Evolutionary conservation across 1,139 yeast genomes (phyloP).

Genomic region (Scheffersomyces lignicola): DNA sequence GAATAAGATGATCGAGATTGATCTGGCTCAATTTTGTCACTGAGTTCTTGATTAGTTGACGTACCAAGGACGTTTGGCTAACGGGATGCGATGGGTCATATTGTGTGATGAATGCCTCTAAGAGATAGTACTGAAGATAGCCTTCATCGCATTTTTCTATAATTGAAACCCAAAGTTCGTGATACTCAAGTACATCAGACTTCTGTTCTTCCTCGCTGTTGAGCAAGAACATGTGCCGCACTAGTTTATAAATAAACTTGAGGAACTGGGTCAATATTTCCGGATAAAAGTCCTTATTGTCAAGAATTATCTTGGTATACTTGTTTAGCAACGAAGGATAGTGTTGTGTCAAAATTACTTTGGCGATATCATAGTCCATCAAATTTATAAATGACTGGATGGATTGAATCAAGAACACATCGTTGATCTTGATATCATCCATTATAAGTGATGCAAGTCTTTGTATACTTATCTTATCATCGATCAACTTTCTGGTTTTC

Average conservation of each 20-base stretch:
- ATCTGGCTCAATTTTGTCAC: constrained; percentile 2
- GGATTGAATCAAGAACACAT: constrained; percentile 41
- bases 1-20: constrained; percentile 17
- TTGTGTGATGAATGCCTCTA: constrained; percentile 1
- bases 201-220: background rate
- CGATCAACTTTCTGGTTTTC: constrained; percentile 15
- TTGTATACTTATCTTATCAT: constrained; percentile 10
- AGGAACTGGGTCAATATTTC: constrained; percentile 30
- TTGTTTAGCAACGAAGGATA: constrained; percentile 12
- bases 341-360: constrained; percentile 12
- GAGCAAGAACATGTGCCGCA: constrained; percentile 9
- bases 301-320: constrained; percentile 31
- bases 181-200: constrained; percentile 1
- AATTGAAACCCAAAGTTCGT: constrained; percentile 1
- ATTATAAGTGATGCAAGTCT: constrained; percentile 23
- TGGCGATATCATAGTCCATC: constrained; percentile 18
- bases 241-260: constrained; percentile 33
- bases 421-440: constrained; percentile 22
- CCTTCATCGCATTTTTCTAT: background rate
- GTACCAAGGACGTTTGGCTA: background rate
- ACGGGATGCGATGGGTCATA: background rate
- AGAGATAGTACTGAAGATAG: background rate
- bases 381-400: constrained; percentile 38
- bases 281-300: constrained; percentile 37
- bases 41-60: constrained; percentile 4